Conservation (phyloP, 2,329 filamentous ascomycete genomes). For the Diaporthe citri region DNA sequence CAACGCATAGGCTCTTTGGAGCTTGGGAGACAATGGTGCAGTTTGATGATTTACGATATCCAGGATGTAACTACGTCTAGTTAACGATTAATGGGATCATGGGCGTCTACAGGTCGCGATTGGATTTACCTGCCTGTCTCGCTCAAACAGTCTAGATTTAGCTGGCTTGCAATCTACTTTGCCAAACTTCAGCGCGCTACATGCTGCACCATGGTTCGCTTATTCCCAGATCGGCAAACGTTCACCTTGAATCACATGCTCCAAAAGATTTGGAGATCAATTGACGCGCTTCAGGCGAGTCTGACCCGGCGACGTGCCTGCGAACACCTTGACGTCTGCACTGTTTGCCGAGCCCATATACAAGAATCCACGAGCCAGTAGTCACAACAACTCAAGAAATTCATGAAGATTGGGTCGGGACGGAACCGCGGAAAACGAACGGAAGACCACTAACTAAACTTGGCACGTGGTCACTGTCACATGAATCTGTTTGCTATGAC, state of each 20-base stretch:
- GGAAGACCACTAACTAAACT: background rate
- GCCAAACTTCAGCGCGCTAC: too few species aligned
- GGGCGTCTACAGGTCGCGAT: too few species aligned
- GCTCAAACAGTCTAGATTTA: too few species aligned
- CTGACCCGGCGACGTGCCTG: too few species aligned
- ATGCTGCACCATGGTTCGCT: too few species aligned
- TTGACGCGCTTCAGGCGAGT: too few species aligned
- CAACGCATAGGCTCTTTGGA: background rate
- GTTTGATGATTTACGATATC: constrained; percentile 12
- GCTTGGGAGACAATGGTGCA: background rate
- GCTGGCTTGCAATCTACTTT: background rate
- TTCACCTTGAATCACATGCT: too few species aligned
- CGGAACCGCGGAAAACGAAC: background rate
- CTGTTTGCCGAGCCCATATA: too few species aligned
- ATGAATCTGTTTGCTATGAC: background rate
- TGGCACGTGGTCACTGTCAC: background rate
- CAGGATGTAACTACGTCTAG: constrained; percentile 1
- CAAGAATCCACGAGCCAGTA: background rate
- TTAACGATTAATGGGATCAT: background rate
- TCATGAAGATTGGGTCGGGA: background rate
- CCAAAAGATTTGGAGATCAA: too few species aligned
- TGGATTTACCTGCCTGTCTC: background rate
- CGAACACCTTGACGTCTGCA: too few species aligned
- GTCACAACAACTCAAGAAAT: background rate
- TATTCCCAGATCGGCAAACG: too few species aligned